A percentile compares a stretch with the other conserved stretches of the same genome.
These are phyloP conservation scores for Avena insularis DNA, from an alignment of 176 grass and related monocot species.

Conservation along the genomic window DNA sequence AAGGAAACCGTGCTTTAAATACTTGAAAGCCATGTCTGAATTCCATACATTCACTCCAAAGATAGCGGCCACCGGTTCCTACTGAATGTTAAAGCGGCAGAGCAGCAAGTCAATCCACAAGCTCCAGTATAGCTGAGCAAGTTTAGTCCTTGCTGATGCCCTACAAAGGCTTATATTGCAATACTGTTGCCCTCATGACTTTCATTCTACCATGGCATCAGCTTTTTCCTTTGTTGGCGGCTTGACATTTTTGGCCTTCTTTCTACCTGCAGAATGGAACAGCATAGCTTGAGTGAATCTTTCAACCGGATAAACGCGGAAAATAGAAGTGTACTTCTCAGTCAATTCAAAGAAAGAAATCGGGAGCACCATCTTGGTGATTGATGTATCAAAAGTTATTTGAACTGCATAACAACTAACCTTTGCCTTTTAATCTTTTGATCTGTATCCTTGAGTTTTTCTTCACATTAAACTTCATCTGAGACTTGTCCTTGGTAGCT, in stretches of 20 bases:
- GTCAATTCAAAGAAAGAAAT: slow-evolving; percentile 15
- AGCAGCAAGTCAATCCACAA: neutral
- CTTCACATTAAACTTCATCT: slow-evolving; percentile 65
- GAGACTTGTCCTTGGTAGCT: slow-evolving; percentile 51
- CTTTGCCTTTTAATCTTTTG: slow-evolving; percentile 74
- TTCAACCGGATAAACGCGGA: neutral
- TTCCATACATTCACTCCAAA: slow-evolving; percentile 31
- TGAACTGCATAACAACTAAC: slow-evolving; percentile 26
- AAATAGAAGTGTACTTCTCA: neutral
- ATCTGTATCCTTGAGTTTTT: slow-evolving; percentile 70
- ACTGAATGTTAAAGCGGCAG: slow-evolving; percentile 9
- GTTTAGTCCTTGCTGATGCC: slow-evolving; percentile 20
- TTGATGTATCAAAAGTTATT: neutral
- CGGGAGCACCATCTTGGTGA: neutral
- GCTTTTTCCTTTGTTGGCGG: slow-evolving; percentile 32
- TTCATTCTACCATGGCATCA: slow-evolving; percentile 75
- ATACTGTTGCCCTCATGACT: neutral
- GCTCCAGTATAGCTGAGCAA: neutral
- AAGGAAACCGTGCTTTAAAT: neutral
- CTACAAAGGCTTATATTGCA: slow-evolving; percentile 2
- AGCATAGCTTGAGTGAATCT: neutral
- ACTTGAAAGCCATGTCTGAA: neutral
- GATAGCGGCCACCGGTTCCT: slow-evolving; percentile 22
- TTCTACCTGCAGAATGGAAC: slow-evolving; percentile 58
- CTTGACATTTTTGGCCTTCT: slow-evolving; percentile 59